Conservation (phyloP, 805 yeast species). For the Candida multigemmis region DNA sequence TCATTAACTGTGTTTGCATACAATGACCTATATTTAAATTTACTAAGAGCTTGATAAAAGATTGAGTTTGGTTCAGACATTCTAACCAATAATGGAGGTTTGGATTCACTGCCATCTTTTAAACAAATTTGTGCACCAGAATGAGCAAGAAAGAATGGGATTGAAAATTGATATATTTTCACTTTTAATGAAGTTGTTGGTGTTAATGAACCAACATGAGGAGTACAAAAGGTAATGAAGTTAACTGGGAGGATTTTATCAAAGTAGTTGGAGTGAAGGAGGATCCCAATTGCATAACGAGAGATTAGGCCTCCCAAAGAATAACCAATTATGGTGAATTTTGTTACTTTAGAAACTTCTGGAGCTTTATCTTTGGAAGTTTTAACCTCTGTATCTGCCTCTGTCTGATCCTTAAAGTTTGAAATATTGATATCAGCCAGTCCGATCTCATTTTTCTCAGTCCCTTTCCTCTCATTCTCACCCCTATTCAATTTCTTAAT, state of each 20-base stretch:
- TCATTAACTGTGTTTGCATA: conserved; percentile 78
- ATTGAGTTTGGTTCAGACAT: conserved; percentile 59
- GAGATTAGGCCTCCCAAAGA: conserved; percentile 35
- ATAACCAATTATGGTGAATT: conserved; percentile 31
- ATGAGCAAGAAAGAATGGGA: conserved; percentile 57
- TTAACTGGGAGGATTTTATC: conserved; percentile 44
- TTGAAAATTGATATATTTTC: conserved; percentile 50
- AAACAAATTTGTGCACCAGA: conserved; percentile 72
- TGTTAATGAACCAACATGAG: conserved; percentile 61
- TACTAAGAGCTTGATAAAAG: conserved; percentile 46
- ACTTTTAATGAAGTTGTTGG: conserved; percentile 25
- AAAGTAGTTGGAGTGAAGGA: conserved; percentile 45
- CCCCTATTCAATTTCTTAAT: too few relatives aligned
- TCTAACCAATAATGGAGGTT: conserved; percentile 46
- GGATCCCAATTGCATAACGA: conserved; percentile 36
- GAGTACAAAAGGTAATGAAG: conserved; percentile 46
- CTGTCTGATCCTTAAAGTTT: conserved; percentile 11
- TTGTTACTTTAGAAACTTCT: conserved; percentile 17
- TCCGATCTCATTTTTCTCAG: too few relatives aligned
- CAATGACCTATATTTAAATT: conserved; percentile 45
- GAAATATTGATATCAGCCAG: conserved; percentile 21
- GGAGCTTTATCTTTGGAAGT: background rate
- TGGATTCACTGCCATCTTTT: conserved; percentile 5
- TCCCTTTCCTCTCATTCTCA: too few relatives aligned
- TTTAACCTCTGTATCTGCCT: too few relatives aligned